Base-by-base conservation (phyloP, 1,284 basidiomycete genomes). In the Polyporus tsugae region DNA sequence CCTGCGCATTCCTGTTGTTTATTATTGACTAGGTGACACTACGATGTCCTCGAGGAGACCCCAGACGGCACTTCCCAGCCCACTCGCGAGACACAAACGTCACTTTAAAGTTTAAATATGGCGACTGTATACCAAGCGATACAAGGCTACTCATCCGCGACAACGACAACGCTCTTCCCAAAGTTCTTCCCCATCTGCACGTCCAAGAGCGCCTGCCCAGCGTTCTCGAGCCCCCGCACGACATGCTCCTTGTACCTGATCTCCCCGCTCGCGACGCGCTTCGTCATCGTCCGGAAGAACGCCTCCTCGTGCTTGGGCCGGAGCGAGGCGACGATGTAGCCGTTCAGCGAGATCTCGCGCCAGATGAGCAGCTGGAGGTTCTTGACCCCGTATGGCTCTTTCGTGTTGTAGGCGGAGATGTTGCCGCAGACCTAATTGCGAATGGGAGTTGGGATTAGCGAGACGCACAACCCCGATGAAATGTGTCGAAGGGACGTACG, bases 181-280 rank as follows among this genome's bases (percentile, higher is more conserved):
- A 79, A 82, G 75, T 91, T 91, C 63, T 77, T 78, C 0, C 90
- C 91, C 49, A 80, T 82, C 74, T 86, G 86, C 9, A 91, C 83
- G 49, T 84, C 86, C 33, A 85, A 70, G 39, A 92, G 75, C 0
- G 81, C 87, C 19, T 87, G 81, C 0, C 86, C 86, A 11, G 84
- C 85, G 33, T 81, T 80, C 17, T 88, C 85, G 65, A 92, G 75
- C 0, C 88, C 86, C 0, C 82, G 78, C 36, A 77, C 82, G 0
- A 87, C 70, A 46, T 90, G 83, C 72, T 91, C 91, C 13, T 81
- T 80, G 74, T 88, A 86, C 78, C 89, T 87, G 70, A 93, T 76
- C 78, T 89, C 83, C 10, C 91, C 91, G 41, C 83, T 81, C 3
- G 83, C 83, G 55, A 91, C 77, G 71, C 85, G 82, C 42, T 80